Evolutionary conservation across 2,329 filamentous ascomycete species (phyloP), one percentile per base, ranked within the genome.

Genomic region (Fusarium duplospermum): DNA sequence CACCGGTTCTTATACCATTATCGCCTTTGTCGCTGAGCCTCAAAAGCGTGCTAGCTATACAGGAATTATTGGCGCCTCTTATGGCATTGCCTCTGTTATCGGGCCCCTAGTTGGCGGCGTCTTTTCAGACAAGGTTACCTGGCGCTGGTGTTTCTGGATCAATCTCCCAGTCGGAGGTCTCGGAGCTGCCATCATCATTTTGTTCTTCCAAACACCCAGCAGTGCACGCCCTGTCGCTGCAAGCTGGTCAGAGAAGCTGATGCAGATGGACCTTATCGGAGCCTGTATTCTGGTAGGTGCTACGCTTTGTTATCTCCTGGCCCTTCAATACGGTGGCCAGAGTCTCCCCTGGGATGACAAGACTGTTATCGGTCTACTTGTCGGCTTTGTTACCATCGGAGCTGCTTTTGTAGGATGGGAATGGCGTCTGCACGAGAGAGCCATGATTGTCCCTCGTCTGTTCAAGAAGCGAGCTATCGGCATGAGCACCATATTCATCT

Each of bases 1-100:
- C 52, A 83, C 82, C 3, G 87, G 88, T 1, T 82, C 83, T 6
- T 86, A 88, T 78, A 88, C 84, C 24, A 87, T 89, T 68, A 86
- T 88, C 72, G 87, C 82, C 0, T 87, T 84, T 66, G 77, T 81
- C 24, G 83, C 82, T 4, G 78, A 79, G 27, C 82, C 81, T 14
- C 78, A 80, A 67, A 79, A 76, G 56, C 78, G 82, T 7, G 81
- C 83, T 18, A 79, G 78, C 14, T 83, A 82, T 54, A 84, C 81
- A 10, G 83, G 82, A 18, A 80, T 84, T 57, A 78, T 84, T 33
- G 83, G 82, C 6, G 80, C 81, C 3, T 73, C 81, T 0, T 84
- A 82, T 42, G 81, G 82, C 18, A 74, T 84, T 8, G 82, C 82
- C 11, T 80, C 76, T 20, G 81, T 84, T 45, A 76, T 83, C 33